Conservation (phyloP, 805 yeast genomes). For the Suhomyces sp. region DNA sequence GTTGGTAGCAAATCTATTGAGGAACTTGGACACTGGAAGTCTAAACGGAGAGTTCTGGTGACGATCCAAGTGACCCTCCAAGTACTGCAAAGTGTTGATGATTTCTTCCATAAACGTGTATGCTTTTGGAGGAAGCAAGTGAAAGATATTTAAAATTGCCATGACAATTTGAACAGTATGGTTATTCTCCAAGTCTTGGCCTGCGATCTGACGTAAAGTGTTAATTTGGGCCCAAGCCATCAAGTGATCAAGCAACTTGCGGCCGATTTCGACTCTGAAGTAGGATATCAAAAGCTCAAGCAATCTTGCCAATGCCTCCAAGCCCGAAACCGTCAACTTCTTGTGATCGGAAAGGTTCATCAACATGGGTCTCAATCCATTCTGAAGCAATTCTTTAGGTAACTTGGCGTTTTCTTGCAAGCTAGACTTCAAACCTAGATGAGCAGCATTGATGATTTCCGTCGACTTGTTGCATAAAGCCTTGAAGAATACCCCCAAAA, state of each 20-base stretch:
- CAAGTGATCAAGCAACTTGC: slow-evolving; percentile 85
- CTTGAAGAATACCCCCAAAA: slow-evolving; percentile 91
- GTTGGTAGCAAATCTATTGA: slow-evolving; percentile 78
- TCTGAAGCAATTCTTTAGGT: slow-evolving; percentile 93
- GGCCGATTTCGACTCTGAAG: slow-evolving; percentile 95
- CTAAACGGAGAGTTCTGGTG: slow-evolving; percentile 88
- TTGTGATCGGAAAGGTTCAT: slow-evolving; percentile 94
- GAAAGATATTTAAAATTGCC: slow-evolving; percentile 88
- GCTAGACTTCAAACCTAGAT: slow-evolving; percentile 79
- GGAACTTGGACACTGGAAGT: slow-evolving; percentile 80
- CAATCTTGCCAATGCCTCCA: slow-evolving; percentile 86
- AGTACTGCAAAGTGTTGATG: slow-evolving; percentile 65
- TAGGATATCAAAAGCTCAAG: slow-evolving; percentile 85
- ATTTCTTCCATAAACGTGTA: slow-evolving; percentile 87
- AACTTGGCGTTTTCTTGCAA: slow-evolving; percentile 81
- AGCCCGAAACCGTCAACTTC: slow-evolving; percentile 80
- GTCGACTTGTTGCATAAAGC: slow-evolving; percentile 82
- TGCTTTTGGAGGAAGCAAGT: slow-evolving; percentile 88
- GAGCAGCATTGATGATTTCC: slow-evolving; percentile 90
- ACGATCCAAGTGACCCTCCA: slow-evolving; percentile 82
- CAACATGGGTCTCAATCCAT: slow-evolving; percentile 90
- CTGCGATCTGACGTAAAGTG: slow-evolving; percentile 69
- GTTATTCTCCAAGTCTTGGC: slow-evolving; percentile 76
- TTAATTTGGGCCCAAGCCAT: slow-evolving; percentile 94
- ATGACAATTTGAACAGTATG: slow-evolving; percentile 82